phyloP scores from a whole-genome alignment of 2,329 filamentous ascomycete genomes.

The Pestalotiopsis sp. region DNA sequence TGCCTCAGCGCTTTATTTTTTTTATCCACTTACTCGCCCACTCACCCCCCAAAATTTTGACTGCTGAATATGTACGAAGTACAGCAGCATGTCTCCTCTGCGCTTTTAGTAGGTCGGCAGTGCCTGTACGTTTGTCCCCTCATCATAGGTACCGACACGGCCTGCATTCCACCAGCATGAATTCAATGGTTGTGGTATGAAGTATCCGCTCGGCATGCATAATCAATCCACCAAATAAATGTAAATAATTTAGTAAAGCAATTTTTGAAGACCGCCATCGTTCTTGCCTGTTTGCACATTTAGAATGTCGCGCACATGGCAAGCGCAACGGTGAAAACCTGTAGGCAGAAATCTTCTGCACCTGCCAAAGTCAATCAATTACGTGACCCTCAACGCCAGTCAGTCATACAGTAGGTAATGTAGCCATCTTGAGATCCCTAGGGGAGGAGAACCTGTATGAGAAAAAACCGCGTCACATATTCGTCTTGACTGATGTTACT shows the following conservation, averaged over 20 bases:
- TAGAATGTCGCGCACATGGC: not conserved
- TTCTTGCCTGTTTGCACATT: not conserved
- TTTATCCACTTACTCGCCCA: not conserved
- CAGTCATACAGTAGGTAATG: too few relatives aligned
- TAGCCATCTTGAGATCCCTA: not conserved
- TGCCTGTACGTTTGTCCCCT: not conserved
- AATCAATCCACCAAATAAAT: not conserved
- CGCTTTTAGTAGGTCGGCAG: not conserved
- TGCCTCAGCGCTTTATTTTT: not conserved
- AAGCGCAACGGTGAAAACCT: not conserved
- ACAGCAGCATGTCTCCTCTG: too few relatives aligned
- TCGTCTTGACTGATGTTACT: not conserved
- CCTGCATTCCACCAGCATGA: not conserved
- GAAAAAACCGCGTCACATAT: not conserved
- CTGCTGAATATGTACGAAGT: not conserved
- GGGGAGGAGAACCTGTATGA: not conserved
- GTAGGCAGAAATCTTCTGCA: not conserved
- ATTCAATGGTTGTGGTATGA: not conserved
- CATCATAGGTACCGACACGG: not conserved
- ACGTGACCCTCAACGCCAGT: not conserved
- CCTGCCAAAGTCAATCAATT: not conserved
- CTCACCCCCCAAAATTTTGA: not conserved
- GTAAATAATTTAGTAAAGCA: not conserved
- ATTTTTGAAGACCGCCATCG: not conserved
- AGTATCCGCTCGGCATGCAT: not conserved